phyloP scores from a whole-genome alignment of 257 asterid genomes.

The Ligustrum vulgare region DNA sequence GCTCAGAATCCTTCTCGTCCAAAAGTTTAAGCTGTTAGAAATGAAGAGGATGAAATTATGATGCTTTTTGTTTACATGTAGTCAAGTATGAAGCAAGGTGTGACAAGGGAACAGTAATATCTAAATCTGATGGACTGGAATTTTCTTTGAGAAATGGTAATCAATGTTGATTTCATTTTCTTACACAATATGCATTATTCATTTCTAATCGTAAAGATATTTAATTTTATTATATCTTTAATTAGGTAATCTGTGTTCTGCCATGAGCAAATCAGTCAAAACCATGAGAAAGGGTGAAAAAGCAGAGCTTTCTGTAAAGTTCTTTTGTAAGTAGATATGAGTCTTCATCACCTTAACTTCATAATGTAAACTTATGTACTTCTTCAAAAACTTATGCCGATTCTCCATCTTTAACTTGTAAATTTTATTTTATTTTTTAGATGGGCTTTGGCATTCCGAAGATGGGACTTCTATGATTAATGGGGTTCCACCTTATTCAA shows the following conservation, averaged over 20 bases:
- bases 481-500: constrained; percentile 24
- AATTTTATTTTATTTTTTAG: constrained; percentile 26
- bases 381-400: background rate
- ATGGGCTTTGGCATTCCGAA: constrained; percentile 35
- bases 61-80: constrained; percentile 11
- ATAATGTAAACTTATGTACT: background rate
- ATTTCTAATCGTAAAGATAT: background rate
- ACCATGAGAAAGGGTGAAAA: constrained; percentile 72
- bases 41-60: background rate
- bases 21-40: background rate
- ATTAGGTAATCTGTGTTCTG: constrained; percentile 55
- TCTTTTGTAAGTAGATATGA: constrained; percentile 40
- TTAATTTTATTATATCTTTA: background rate
- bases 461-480: constrained; percentile 23
- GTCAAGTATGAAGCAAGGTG: constrained; percentile 53
- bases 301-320: constrained; percentile 58
- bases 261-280: constrained; percentile 52
- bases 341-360: background rate
- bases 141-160: constrained; percentile 49
- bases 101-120: constrained; percentile 36
- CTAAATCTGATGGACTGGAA: constrained; percentile 45
- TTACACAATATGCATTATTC: background rate
- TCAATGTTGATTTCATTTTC: background rate
- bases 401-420: constrained; percentile 1
- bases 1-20: background rate